A percentile compares a stretch with the other conserved stretches of the same genome.
phyloP scores from a whole-genome alignment of 2,329 filamentous ascomycete species.

The Colletotrichum shisoi region DNA sequence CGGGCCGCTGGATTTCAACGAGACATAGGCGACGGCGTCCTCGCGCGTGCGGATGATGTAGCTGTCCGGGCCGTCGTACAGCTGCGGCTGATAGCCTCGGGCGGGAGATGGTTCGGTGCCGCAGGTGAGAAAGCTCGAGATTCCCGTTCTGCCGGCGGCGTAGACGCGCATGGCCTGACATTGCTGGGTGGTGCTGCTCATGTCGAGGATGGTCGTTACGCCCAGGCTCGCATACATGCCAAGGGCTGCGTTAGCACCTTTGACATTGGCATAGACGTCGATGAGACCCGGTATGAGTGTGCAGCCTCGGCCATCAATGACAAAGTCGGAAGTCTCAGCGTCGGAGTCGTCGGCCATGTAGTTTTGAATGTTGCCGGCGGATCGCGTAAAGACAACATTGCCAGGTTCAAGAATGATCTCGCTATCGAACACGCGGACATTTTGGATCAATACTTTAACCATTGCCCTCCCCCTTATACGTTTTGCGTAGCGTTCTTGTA shows the following conservation, averaged over 20 bases:
- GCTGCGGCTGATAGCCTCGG: background rate
- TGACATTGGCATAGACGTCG: constrained; percentile 22
- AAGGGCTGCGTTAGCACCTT: constrained; percentile 18
- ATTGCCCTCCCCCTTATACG: background rate
- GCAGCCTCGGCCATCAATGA: constrained; percentile 25
- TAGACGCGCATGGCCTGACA: constrained; percentile 32
- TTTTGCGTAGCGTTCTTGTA: background rate
- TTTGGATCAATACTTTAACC: constrained; percentile 19
- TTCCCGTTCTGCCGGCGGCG: constrained; percentile 10
- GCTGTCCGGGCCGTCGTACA: constrained; percentile 16
- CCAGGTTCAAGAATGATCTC: constrained; percentile 11
- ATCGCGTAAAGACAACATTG: constrained; percentile 17
- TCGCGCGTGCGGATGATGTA: constrained; percentile 8
- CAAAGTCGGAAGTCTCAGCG: background rate
- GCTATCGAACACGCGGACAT: constrained; percentile 40
- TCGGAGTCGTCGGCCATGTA: constrained; percentile 5
- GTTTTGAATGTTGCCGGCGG: constrained; percentile 9
- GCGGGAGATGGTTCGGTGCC: constrained; percentile 9
- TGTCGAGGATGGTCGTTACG: constrained; percentile 32
- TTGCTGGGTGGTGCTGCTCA: constrained; percentile 31
- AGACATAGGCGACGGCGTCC: constrained; percentile 12
- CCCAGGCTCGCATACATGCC: constrained; percentile 18
- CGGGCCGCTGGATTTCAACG: constrained; percentile 15
- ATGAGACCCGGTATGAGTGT: constrained; percentile 29
- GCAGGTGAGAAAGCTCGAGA: constrained; percentile 21